Conservation (phyloP, 139 green algal species). For the Haematococcus lacustris region DNA sequence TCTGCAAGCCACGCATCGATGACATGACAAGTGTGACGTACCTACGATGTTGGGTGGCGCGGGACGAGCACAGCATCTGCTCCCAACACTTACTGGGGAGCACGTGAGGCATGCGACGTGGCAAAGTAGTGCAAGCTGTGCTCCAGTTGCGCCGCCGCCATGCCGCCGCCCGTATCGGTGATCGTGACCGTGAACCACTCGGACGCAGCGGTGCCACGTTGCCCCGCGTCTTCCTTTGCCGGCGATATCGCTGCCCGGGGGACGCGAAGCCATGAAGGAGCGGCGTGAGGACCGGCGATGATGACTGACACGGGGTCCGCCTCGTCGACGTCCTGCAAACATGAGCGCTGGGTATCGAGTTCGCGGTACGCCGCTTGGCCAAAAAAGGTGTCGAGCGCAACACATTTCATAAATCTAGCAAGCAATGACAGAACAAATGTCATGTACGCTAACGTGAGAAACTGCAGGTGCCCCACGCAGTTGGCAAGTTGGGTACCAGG, state of each 20-base stretch:
- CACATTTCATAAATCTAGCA: not conserved
- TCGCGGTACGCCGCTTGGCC: not conserved
- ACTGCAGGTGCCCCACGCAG: not conserved
- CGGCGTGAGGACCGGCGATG: no score
- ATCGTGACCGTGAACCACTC: not conserved
- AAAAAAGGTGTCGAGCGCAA: no score
- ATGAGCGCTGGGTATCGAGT: not conserved
- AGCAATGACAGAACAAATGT: not conserved
- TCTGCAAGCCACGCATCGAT: not conserved
- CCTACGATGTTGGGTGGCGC: no score
- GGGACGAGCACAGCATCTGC: no score
- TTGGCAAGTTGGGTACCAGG: not conserved
- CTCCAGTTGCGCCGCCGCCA: not conserved
- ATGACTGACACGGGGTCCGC: constrained; percentile 17
- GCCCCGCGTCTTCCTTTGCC: not conserved
- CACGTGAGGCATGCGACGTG: not conserved
- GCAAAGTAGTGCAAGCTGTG: not conserved
- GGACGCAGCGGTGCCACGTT: not conserved
- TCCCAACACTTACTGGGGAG: no score
- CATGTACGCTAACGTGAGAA: not conserved
- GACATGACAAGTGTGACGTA: no score
- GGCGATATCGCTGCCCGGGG: not conserved
- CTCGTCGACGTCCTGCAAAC: constrained; percentile 28
- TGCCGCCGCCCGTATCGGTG: not conserved
- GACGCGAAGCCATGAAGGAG: not conserved